Percentiles rank a stretch among this genome's conserved stretches.
Conservation (phyloP, 495 filamentous ascomycete genomes). For the Penicillium dipodomyicola region DNA sequence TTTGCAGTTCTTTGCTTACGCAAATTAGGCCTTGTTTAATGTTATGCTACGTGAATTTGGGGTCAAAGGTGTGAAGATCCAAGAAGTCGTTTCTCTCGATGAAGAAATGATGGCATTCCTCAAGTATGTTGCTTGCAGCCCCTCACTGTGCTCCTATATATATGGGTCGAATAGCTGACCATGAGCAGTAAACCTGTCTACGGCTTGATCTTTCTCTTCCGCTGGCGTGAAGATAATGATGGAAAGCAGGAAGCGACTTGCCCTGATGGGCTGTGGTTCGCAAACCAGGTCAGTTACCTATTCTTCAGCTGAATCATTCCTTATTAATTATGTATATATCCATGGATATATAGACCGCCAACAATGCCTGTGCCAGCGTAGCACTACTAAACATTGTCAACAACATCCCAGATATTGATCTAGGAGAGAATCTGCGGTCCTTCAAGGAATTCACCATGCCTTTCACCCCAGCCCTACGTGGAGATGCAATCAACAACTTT, state of each 20-base stretch:
- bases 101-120: conserved; percentile 62
- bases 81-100: conserved; percentile 77
- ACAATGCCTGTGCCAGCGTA: conserved; percentile 83
- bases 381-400: conserved; percentile 89
- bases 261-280: conserved; percentile 82
- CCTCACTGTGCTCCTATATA: neutral
- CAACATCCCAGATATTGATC: conserved; percentile 63
- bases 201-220: conserved; percentile 81
- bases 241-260: conserved; percentile 57
- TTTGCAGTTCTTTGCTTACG: conserved; percentile 3
- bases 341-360: conserved; percentile 61
- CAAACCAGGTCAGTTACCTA: conserved; percentile 67
- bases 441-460: conserved; percentile 70
- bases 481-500: conserved; percentile 69
- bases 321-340: conserved; percentile 46
- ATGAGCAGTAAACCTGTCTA: conserved; percentile 63
- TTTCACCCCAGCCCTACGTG: conserved; percentile 69
- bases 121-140: conserved; percentile 49
- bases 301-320: neutral
- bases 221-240: conserved; percentile 61
- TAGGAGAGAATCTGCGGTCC: conserved; percentile 62
- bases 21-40: conserved; percentile 70
- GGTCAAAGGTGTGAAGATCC: conserved; percentile 66
- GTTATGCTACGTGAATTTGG: conserved; percentile 77
- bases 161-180: neutral